These are phyloP conservation scores for Coriolopsis trogii DNA, from an alignment of 1,284 basidiomycete species.

Conservation along the genomic window DNA sequence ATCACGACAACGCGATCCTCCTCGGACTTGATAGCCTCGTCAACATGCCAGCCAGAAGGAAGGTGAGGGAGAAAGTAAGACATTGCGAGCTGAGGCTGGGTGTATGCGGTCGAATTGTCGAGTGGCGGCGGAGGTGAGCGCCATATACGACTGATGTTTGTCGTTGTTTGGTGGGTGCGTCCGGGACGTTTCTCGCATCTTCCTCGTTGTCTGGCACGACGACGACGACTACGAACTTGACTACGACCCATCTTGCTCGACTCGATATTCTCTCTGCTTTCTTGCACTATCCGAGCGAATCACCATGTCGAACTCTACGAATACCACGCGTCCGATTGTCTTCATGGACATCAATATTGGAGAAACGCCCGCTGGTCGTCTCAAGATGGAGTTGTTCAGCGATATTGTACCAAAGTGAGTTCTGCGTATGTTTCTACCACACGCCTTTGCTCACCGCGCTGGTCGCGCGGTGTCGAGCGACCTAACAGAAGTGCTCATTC, in stretches of 20 bases:
- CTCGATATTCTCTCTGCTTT: not conserved
- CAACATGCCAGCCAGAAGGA: conserved; percentile 96
- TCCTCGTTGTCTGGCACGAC: conserved; percentile 8
- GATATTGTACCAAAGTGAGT: conserved; percentile 85
- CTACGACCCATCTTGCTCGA: not conserved
- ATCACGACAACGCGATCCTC: conserved; percentile 96
- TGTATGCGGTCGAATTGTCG: not conserved
- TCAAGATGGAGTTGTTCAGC: conserved; percentile 95
- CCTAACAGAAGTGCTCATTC: too few species aligned
- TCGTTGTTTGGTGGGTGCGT: conserved; percentile 7
- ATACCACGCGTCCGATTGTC: conserved; percentile 74
- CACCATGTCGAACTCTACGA: conserved; percentile 26
- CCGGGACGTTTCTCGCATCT: conserved; percentile 13
- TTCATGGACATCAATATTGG: conserved; percentile 98
- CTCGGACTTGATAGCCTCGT: conserved; percentile 97
- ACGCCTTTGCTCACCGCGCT: too few species aligned
- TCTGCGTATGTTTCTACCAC: too few species aligned
- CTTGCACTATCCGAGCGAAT: not conserved
- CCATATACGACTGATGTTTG: conserved; percentile 10
- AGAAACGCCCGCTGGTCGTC: conserved; percentile 89
- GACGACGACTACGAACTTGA: not conserved
- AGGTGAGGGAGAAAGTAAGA: conserved; percentile 91
- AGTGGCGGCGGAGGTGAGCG: not conserved
- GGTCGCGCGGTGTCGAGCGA: too few species aligned
- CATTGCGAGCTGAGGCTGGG: conserved; percentile 44